Base-by-base conservation (phyloP, 2,329 filamentous ascomycete genomes). In the Fonsecaea nubica region DNA sequence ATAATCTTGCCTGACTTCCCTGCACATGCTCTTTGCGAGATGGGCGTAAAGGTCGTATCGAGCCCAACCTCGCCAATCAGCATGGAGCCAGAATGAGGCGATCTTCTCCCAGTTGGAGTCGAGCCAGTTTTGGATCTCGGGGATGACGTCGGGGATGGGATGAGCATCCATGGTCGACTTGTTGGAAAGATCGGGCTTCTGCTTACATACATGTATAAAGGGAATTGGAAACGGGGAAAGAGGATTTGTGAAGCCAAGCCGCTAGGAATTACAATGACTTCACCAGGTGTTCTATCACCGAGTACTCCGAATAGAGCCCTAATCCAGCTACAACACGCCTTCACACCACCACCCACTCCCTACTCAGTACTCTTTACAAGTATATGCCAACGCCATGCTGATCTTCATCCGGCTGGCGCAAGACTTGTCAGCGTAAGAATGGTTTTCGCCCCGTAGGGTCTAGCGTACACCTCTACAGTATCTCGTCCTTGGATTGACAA, bases 51-150 rank as follows among this genome's bases (percentile, higher is more conserved):
- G 45, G 25, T 50, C 45, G 9, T 25, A 50, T 50, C 45, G 45
- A 12, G 45, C 45, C 45, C 45, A 50, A 21, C 45, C 8, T 50
- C 45, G 18, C 45, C 45, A 50, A 13, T 50, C 45, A 12, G 45
- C 45, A 10, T 50, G 9, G 25, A 50, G 7, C 45, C 45, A 50
- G 45, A 50, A 50, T 25, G 45, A 50, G 10, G 18, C 5, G 45
- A 50, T 50, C 45, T 50, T 50, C 25, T 50, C 45, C 45, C 18
- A 50, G 9, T 50, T 50, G 21, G 21, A 18, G 25, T 50, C 45
- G 45, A 50, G 45, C 45, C 45, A 50, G 3, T 50, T 30, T 5
- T 30, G 25, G 21, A 50, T 50, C 45, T 50, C 18, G 10, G 21
- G 45, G 18, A 50, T 50, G 45, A 25, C 21, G 9, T 50, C 45